Evolutionary conservation across 2,329 filamentous ascomycete species (phyloP).

Genomic region (Phialophora macrospora): DNA sequence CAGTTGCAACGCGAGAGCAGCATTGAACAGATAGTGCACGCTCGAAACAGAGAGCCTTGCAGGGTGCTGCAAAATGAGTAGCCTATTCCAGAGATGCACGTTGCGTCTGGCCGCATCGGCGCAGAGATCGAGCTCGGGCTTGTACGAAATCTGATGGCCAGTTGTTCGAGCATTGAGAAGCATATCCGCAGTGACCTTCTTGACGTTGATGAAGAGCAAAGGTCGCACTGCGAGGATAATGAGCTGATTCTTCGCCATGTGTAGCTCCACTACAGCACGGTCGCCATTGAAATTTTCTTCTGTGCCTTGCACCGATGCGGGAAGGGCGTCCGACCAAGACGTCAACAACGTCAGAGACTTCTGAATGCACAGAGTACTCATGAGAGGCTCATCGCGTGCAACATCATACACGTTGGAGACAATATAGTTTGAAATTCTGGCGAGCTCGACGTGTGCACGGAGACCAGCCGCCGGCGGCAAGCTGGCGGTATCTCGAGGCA

Average conservation of each 20-base stretch:
- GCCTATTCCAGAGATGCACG: slow-evolving; percentile 50
- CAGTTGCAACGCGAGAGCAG: slow-evolving; percentile 56
- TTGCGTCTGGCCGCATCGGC: slow-evolving; percentile 55
- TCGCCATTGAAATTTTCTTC: slow-evolving; percentile 43
- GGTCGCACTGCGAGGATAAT: slow-evolving; percentile 57
- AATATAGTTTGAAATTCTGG: slow-evolving; percentile 56
- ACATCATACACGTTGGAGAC: slow-evolving; percentile 55
- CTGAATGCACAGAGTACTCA: slow-evolving; percentile 46
- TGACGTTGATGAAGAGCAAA: slow-evolving; percentile 55
- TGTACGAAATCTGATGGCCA: slow-evolving; percentile 33
- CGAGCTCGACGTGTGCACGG: slow-evolving; percentile 54
- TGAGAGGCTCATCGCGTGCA: slow-evolving; percentile 42
- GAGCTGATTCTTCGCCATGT: slow-evolving; percentile 60
- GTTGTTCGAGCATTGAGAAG: slow-evolving; percentile 43
- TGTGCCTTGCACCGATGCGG: slow-evolving; percentile 47
- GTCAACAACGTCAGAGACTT: slow-evolving; percentile 52
- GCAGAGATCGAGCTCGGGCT: slow-evolving; percentile 46
- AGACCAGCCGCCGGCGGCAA: slow-evolving; percentile 55
- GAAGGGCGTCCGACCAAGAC: slow-evolving; percentile 50
- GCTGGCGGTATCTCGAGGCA: slow-evolving; percentile 47
- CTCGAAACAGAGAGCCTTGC: slow-evolving; percentile 39
- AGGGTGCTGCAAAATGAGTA: slow-evolving; percentile 53
- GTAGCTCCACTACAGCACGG: slow-evolving; percentile 42
- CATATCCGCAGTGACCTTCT: slow-evolving; percentile 53
- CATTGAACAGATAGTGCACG: slow-evolving; percentile 58